Evolutionary conservation across 331 rosid genomes (phyloP), one percentile per base, ranked within the genome.

Genomic region (Pyracantha coccinea): DNA sequence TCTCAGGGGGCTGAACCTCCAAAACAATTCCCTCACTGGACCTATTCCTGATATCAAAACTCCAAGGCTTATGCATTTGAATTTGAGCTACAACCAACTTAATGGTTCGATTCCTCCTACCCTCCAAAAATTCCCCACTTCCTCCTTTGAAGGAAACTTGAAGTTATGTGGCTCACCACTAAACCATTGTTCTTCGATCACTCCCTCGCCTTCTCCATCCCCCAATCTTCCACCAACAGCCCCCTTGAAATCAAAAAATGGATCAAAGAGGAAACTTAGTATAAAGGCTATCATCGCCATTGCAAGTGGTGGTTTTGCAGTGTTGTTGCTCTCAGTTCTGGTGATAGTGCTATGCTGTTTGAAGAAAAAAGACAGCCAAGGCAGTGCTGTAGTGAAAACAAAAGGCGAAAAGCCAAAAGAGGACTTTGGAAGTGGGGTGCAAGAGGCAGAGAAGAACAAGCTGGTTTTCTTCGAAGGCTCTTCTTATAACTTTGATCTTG

Each of bases 341-440:
- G 50, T 91, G 20, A 21, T 83, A 28, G 72, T 81, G 58, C 52
- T 88, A 14, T 89, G 83, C 79, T 87, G 90, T 86, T 77, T 83
- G 69, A 93, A 89, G 93, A 87, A 83, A 71, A 89, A 77, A 72
- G 82, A 55, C 2, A 38, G 83, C 19, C 86, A 52, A 41, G 89
- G 73, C 57, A 79, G 70, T 59, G 75, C 69, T 27, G 85, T 63
- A 21, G 77, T 21, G 76, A 82, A 84, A 79, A 83, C 84, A 69
- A 85, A 85, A 74, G 79, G 79, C 44, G 89, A 13, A 35, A 35
- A 82, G 76, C 91, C 87, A 9, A 86, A 66, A 78, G 90, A 85
- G 83, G 97, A 81, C 74, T 93, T 93, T 38, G 96, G 98, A 38
- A 93, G 94, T 74, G 97, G 97, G 68, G 94, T 93, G 77, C 98